Evolutionary conservation across 176 grass and related monocot genomes (phyloP).

Genomic region (Bothriochloa decipiens): DNA sequence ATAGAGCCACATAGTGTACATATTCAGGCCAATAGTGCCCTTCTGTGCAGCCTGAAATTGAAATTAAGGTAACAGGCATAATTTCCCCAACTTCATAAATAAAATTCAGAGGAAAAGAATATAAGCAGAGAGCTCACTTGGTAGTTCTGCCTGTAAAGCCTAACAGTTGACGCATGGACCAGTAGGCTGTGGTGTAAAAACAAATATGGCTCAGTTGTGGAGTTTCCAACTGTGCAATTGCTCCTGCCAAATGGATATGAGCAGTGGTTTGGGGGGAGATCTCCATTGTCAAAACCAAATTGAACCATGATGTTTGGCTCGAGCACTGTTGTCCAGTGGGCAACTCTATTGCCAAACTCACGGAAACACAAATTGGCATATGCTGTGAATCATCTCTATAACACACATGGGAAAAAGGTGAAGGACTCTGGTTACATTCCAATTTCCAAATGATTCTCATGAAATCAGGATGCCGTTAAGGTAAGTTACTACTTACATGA

Average conservation of each 20-base stretch:
- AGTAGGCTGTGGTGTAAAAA: conserved; percentile 50
- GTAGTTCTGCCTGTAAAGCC: conserved; percentile 61
- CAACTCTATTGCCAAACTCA: conserved; percentile 67
- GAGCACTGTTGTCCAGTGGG: conserved; percentile 57
- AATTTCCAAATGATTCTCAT: conserved; percentile 8
- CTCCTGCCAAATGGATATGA: conserved; percentile 57
- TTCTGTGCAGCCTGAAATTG: conserved; percentile 43
- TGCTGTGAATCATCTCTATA: conserved; percentile 63
- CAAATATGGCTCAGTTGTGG: conserved; percentile 63
- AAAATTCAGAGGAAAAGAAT: neutral
- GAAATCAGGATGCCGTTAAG: neutral
- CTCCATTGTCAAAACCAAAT: conserved; percentile 13
- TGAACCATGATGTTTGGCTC: conserved; percentile 47
- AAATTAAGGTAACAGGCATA: neutral
- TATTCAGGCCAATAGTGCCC: conserved; percentile 56
- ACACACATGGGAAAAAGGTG: neutral
- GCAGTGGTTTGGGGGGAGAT: conserved; percentile 47
- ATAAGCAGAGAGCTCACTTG: conserved; percentile 42
- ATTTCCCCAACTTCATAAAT: neutral
- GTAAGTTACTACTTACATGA: conserved; percentile 41
- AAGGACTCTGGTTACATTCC: neutral
- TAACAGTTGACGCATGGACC: conserved; percentile 56
- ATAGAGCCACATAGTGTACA: conserved; percentile 54
- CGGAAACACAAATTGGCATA: conserved; percentile 67
- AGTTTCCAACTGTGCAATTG: conserved; percentile 65